Percentiles rank a stretch among this genome's conserved stretches.
Evolutionary conservation across 2,329 filamentous ascomycete genomes (phyloP).

Genomic region (Sporothrix dimorphospora): DNA sequence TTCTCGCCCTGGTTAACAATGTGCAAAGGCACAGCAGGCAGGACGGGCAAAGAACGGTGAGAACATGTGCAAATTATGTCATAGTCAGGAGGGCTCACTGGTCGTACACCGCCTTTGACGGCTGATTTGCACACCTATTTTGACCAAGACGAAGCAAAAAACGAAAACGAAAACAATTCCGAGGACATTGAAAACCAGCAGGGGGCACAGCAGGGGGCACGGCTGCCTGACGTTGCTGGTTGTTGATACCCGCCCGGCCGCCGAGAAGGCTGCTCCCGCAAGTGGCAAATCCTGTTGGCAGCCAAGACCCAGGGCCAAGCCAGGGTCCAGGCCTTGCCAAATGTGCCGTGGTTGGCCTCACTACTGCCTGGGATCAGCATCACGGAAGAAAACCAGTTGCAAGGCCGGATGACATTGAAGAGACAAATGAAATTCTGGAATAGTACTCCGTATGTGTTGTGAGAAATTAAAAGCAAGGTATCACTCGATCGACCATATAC

Average conservation of each 20-base stretch:
- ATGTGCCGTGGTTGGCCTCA: constrained; percentile 1
- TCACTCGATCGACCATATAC: constrained; percentile 3
- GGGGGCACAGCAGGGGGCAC: too few species aligned
- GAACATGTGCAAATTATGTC: neutral
- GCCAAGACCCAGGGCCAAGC: neutral
- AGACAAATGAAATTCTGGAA: neutral
- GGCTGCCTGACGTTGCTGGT: neutral
- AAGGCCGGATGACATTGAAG: neutral
- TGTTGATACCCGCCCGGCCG: neutral
- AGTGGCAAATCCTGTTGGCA: neutral
- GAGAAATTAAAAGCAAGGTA: constrained; percentile 1
- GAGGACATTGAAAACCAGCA: neutral
- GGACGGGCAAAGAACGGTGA: neutral
- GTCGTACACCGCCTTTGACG: too few species aligned
- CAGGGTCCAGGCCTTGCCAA: neutral
- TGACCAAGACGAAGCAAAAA: neutral
- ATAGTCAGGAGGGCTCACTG: neutral
- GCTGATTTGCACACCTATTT: neutral
- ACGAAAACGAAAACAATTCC: neutral
- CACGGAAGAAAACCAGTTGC: neutral
- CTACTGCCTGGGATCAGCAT: neutral
- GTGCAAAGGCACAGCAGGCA: neutral
- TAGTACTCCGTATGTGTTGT: neutral
- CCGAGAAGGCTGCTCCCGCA: neutral
- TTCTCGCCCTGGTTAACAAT: neutral